Percentiles rank a stretch among this genome's conserved stretches.
phyloP scores from a whole-genome alignment of 805 yeast genomes.

The Candida succiphila region DNA sequence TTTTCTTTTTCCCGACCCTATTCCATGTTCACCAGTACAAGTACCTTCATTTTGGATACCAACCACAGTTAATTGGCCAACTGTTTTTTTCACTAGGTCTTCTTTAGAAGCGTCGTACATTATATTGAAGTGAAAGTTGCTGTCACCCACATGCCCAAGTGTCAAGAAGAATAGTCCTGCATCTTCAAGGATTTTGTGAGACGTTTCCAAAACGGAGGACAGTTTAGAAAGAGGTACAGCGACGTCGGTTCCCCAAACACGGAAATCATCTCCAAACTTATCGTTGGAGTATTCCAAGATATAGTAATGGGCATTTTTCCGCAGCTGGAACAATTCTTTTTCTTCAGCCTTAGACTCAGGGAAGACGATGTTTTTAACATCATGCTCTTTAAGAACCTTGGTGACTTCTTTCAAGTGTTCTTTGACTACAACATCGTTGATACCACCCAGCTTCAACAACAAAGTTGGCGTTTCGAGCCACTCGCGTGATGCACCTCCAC shows the following conservation, averaged over 20 bases:
- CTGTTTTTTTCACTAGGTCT: conserved; percentile 27
- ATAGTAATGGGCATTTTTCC: conserved; percentile 50
- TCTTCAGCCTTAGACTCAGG: conserved; percentile 48
- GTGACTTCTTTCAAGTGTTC: conserved; percentile 35
- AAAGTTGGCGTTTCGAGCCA: conserved; percentile 52
- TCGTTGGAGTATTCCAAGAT: conserved; percentile 39
- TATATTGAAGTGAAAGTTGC: conserved; percentile 35
- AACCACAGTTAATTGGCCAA: conserved; percentile 43
- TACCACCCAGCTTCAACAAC: conserved; percentile 27
- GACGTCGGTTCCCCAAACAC: conserved; percentile 34
- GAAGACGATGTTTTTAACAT: conserved; percentile 32
- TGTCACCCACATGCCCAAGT: conserved; percentile 36
- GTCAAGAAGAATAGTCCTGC: conserved; percentile 27
- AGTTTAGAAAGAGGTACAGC: conserved; percentile 32
- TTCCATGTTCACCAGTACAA: conserved; percentile 38
- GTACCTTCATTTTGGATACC: conserved; percentile 37
- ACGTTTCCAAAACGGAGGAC: conserved; percentile 24
- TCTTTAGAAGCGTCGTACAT: conserved; percentile 23
- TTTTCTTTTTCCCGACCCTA: conserved; percentile 34
- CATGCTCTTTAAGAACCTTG: conserved; percentile 35
- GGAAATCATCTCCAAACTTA: conserved; percentile 24
- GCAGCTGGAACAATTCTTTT: conserved; percentile 54
- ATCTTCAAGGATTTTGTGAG: conserved; percentile 18
- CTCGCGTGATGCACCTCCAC: conserved; percentile 35
- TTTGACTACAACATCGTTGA: conserved; percentile 23